Percentiles rank a stretch among this genome's conserved stretches.
These are phyloP conservation scores for Pleurotus eryngii DNA, from an alignment of 768 basidiomycete genomes.

Conservation along the genomic window DNA sequence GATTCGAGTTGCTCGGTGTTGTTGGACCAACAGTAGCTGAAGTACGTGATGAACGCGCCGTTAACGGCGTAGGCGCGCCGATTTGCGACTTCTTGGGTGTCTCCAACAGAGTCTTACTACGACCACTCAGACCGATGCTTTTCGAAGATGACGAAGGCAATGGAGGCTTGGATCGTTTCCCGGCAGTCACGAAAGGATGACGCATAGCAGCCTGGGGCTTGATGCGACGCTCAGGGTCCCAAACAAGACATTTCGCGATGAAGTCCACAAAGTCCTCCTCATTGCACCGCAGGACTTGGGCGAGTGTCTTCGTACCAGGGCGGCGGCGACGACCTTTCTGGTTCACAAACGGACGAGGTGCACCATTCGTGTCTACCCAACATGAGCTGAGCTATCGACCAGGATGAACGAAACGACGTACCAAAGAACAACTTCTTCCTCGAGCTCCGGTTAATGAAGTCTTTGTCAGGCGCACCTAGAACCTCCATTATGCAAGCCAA, in stretches of 20 bases:
- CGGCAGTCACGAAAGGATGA: conserved; percentile 81
- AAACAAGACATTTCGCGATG: conserved; percentile 92
- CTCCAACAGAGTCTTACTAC: conserved; percentile 52
- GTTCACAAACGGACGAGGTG: conserved; percentile 90
- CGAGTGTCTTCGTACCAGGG: conserved; percentile 87
- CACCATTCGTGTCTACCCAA: conserved; percentile 80
- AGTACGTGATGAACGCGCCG: conserved; percentile 69
- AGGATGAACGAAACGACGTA: conserved; percentile 24
- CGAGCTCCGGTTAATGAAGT: conserved; percentile 90
- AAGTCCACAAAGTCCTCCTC: conserved; percentile 98
- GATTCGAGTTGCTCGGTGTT: conserved; percentile 55
- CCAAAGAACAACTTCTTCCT: conserved; percentile 96
- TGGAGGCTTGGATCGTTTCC: conserved; percentile 50
- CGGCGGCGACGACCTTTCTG: conserved; percentile 92
- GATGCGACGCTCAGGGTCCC: conserved; percentile 95
- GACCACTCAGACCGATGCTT: conserved; percentile 52
- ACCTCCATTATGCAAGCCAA: conserved; percentile 99
- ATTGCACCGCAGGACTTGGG: conserved; percentile 85
- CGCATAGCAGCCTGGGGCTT: conserved; percentile 92
- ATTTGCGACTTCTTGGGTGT: conserved; percentile 91
- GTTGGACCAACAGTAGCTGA: conserved; percentile 47
- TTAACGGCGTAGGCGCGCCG: conserved; percentile 83
- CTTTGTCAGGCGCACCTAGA: conserved; percentile 91
- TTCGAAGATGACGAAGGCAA: conserved; percentile 38
- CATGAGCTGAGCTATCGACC: conserved; percentile 6